phyloP scores from a whole-genome alignment of 768 basidiomycete genomes.

The Podaxis sp. region DNA sequence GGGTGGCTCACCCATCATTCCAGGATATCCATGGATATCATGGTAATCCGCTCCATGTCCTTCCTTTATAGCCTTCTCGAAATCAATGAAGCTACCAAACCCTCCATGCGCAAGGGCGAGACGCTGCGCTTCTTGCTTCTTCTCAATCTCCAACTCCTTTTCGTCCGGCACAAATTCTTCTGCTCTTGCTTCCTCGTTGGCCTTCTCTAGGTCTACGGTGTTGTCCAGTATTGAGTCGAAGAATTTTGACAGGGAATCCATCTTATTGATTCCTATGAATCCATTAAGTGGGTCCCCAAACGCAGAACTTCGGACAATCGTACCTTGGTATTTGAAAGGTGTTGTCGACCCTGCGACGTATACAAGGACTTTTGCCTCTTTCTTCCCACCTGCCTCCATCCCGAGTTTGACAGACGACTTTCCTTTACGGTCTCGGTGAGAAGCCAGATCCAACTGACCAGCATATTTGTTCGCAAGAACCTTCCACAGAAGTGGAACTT shows the following conservation, averaged over 20 bases:
- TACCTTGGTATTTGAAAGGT: constrained; percentile 65
- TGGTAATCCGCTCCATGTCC: constrained; percentile 41
- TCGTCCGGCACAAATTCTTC: constrained; percentile 38
- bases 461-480: constrained; percentile 69
- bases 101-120: constrained; percentile 50
- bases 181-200: constrained; percentile 33
- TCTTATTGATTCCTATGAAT: constrained; percentile 59
- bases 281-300: not conserved
- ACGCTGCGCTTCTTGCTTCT: constrained; percentile 48
- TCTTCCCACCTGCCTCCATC: constrained; percentile 46
- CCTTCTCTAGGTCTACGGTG: constrained; percentile 46
- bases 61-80: constrained; percentile 42
- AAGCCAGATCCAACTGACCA: constrained; percentile 55
- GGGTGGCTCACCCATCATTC: constrained; percentile 36
- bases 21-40: constrained; percentile 35
- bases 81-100: constrained; percentile 45
- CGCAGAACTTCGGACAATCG: not conserved
- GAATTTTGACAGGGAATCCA: constrained; percentile 68
- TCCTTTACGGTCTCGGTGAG: constrained; percentile 62
- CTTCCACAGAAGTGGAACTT: constrained; percentile 74
- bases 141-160: constrained; percentile 43
- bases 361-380: constrained; percentile 62
- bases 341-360: constrained; percentile 58
- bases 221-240: constrained; percentile 70
- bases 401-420: constrained; percentile 55